Evolutionary conservation across 1,284 basidiomycete genomes (phyloP).

Genomic region (Tylopilus sp.): DNA sequence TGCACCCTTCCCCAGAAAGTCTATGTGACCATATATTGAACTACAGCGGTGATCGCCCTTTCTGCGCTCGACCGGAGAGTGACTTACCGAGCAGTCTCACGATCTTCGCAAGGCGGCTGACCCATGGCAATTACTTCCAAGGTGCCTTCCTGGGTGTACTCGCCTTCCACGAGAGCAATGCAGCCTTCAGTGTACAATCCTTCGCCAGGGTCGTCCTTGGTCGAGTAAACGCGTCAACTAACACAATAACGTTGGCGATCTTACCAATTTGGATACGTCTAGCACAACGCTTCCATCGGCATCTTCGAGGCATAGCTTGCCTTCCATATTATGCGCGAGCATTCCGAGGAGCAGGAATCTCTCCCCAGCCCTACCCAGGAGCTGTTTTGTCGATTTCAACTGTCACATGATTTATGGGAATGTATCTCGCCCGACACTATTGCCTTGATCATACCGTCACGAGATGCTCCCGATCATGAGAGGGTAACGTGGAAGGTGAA

Average conservation of each 20-base stretch:
- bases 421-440: slow-evolving; percentile 9
- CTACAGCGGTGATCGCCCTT: slow-evolving; percentile 37
- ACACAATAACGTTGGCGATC: slow-evolving; percentile 25
- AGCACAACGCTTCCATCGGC: slow-evolving; percentile 88
- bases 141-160: slow-evolving; percentile 90
- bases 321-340: slow-evolving; percentile 87
- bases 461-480: slow-evolving; percentile 77
- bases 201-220: slow-evolving; percentile 86
- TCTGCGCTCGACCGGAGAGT: background rate
- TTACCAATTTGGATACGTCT: slow-evolving; percentile 84
- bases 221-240: slow-evolving; percentile 5
- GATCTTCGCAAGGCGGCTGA: slow-evolving; percentile 92
- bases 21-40: slow-evolving; percentile 90
- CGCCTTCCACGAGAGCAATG: slow-evolving; percentile 93
- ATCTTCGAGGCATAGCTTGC: slow-evolving; percentile 89
- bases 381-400: slow-evolving; percentile 95
- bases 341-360: slow-evolving; percentile 94
- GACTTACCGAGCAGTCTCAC: slow-evolving; percentile 73
- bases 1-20: slow-evolving; percentile 91
- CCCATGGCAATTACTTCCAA: slow-evolving; percentile 92
- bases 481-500: slow-evolving; percentile 88
- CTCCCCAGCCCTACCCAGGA: slow-evolving; percentile 87
- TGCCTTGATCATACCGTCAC: slow-evolving; percentile 61
- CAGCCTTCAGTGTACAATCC: slow-evolving; percentile 97
- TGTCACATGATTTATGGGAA: slow-evolving; percentile 34